Percentiles rank a stretch among this genome's conserved stretches.
Evolutionary conservation across 768 basidiomycete species (phyloP).

Genomic region (Rhizopogon salebrosus): DNA sequence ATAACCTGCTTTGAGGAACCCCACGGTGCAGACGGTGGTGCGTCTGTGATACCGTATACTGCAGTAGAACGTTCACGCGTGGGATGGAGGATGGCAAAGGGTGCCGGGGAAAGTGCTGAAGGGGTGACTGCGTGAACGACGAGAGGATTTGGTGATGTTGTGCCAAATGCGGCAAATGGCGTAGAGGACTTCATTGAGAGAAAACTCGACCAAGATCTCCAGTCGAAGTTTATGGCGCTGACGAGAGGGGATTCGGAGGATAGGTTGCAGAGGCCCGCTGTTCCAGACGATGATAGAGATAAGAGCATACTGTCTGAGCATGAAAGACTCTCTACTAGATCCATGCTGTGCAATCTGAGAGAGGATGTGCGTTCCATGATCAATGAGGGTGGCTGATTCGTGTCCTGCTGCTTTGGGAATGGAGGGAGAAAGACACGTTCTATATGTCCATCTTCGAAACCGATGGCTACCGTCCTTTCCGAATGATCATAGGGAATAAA

Average conservation of each 20-base stretch:
- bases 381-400: constrained; percentile 10
- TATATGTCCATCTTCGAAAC: constrained; percentile 54
- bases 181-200: constrained; percentile 46
- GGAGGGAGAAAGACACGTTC: constrained; percentile 39
- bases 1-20: constrained; percentile 68
- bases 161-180: constrained; percentile 67
- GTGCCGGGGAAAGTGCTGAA: constrained; percentile 38
- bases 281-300: constrained; percentile 54
- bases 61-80: constrained; percentile 39
- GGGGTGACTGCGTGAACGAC: constrained; percentile 49
- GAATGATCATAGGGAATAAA: constrained; percentile 41
- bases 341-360: constrained; percentile 33
- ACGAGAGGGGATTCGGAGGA: constrained; percentile 13
- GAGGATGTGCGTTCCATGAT: constrained; percentile 16
- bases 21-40: constrained; percentile 59
- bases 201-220: constrained; percentile 60
- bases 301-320: constrained; percentile 41
- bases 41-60: constrained; percentile 66
- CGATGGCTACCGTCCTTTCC: constrained; percentile 46
- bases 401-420: constrained; percentile 3
- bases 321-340: constrained; percentile 54
- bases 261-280: constrained; percentile 35
- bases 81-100: constrained; percentile 46
- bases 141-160: constrained; percentile 48
- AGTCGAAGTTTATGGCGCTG: constrained; percentile 37